A percentile compares a stretch with the other conserved stretches of the same genome.
phyloP scores from a whole-genome alignment of 2,329 filamentous ascomycete species.

The Colletotrichum graminicola region DNA sequence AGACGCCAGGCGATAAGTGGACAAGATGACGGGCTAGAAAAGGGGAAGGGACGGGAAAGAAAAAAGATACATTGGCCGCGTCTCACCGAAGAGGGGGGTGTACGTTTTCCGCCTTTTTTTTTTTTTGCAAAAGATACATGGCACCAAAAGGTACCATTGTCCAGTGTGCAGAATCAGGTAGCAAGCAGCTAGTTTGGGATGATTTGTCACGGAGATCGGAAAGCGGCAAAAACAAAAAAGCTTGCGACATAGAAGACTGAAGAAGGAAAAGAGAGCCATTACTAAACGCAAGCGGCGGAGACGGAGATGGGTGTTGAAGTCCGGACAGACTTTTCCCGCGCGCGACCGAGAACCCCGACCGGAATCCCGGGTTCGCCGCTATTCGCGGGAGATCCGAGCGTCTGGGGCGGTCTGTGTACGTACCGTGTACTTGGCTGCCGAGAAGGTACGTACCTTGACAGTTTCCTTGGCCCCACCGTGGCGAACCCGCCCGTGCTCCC shows the following conservation, averaged over 20 bases:
- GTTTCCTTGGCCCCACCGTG: not conserved
- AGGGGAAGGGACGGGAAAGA: too few relatives aligned
- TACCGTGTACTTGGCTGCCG: too few relatives aligned
- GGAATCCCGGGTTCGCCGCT: slow-evolving; percentile 9
- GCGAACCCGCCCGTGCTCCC: not conserved
- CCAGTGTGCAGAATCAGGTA: not conserved
- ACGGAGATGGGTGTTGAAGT: slow-evolving; percentile 9
- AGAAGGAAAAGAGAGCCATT: not conserved
- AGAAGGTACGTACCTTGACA: too few relatives aligned
- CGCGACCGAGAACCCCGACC: not conserved
- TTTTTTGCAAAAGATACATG: not conserved
- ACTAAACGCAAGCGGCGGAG: not conserved
- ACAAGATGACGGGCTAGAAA: not conserved
- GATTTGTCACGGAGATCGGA: slow-evolving; percentile 3
- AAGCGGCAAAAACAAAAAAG: too few relatives aligned
- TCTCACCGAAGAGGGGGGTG: not conserved
- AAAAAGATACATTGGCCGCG: slow-evolving; percentile 1
- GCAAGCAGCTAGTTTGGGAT: not conserved
- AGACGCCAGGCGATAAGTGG: not conserved
- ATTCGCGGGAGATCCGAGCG: slow-evolving; percentile 12
- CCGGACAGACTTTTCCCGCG: slow-evolving; percentile 11
- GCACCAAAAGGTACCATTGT: not conserved
- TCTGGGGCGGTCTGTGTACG: not conserved
- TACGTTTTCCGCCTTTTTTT: not conserved
- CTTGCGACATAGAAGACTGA: not conserved